Evolutionary conservation across 345 rosid genomes (phyloP), one percentile per base, ranked within the genome.

Genomic region (Brassica carinata): DNA sequence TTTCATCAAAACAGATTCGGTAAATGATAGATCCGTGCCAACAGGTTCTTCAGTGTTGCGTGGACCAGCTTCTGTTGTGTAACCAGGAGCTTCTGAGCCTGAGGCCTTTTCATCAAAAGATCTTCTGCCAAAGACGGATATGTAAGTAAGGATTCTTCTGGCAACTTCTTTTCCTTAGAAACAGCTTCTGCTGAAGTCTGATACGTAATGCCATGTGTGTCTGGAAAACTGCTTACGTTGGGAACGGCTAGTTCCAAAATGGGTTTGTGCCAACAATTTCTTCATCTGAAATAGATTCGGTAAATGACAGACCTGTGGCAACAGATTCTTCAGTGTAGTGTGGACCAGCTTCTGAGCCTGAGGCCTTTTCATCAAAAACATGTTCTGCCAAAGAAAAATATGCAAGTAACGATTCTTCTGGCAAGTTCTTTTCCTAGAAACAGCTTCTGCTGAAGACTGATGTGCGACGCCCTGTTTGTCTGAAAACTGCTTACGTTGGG

Each of bases 331-430:
- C 58, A 51, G 58, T n/a, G 58, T 51, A 5, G 58, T 6, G 58
- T 51, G 3, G 8, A 51, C 58, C 58, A 51, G 58, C 58, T 51
- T 51, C 58, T 51, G 58, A n/a, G 19, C 58, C 8, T 5, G 58
- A 51, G 58, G 58, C 18, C 58, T 51, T 51, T 51, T 51, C 58
- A 51, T 51, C 58, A 51, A n/a, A 23, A 51, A 59, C 10, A 70
- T 48, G 65, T 34, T 79, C 83, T 45, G 15, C 65, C 19, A 68
- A 79, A 79, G 58, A 15, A 0, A 33, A 31, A 67, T 62, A 61
- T 79, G 65, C 15, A 31, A 64, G 71, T 63, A 79, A 61, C 64
- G 75, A 6, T 79, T 73, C 58, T 67, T 79, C 83, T 43, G 69
- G 69, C 30, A 67, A 73, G 30, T 55, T 7, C 10, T 55, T 17